Evolutionary conservation across 768 basidiomycete species (phyloP).

Genomic region (Boletales sp.): DNA sequence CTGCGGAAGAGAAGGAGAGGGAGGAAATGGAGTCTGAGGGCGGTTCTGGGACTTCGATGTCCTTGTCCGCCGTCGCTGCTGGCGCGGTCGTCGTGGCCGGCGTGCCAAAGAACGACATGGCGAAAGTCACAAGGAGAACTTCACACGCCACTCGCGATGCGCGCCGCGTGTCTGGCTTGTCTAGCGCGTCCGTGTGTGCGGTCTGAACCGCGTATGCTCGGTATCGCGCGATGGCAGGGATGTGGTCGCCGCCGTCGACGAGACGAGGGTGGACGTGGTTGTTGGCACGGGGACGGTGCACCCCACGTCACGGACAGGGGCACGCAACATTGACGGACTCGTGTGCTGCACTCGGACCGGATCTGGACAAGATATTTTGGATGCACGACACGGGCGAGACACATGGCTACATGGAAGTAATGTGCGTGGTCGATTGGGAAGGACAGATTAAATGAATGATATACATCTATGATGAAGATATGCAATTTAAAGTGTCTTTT

Average conservation of each 20-base stretch:
- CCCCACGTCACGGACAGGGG: too few relatives aligned
- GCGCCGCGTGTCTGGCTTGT: slow-evolving; percentile 8
- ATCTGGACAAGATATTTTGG: too few relatives aligned
- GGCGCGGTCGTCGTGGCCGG: slow-evolving; percentile 34
- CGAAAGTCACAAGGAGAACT: background rate
- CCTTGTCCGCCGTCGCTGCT: slow-evolving; percentile 54
- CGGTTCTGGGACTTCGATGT: slow-evolving; percentile 76
- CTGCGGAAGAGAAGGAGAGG: slow-evolving; percentile 77
- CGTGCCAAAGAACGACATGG: slow-evolving; percentile 44
- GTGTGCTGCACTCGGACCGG: too few relatives aligned
- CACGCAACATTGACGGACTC: too few relatives aligned
- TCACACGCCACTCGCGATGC: slow-evolving; percentile 28
- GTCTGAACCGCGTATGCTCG: slow-evolving; percentile 5
- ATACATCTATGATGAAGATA: background rate
- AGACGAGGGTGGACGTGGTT: background rate
- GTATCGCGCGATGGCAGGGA: too few relatives aligned
- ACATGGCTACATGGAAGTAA: too few relatives aligned
- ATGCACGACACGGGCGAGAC: too few relatives aligned
- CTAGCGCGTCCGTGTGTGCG: background rate
- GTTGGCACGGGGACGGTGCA: background rate
- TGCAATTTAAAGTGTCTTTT: slow-evolving; percentile 20
- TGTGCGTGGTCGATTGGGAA: too few relatives aligned
- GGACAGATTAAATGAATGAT: background rate
- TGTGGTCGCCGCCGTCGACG: background rate
- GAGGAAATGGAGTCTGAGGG: slow-evolving; percentile 86